phyloP scores from a whole-genome alignment of 306 rosid genomes.

The Begonia peltatifolia region DNA sequence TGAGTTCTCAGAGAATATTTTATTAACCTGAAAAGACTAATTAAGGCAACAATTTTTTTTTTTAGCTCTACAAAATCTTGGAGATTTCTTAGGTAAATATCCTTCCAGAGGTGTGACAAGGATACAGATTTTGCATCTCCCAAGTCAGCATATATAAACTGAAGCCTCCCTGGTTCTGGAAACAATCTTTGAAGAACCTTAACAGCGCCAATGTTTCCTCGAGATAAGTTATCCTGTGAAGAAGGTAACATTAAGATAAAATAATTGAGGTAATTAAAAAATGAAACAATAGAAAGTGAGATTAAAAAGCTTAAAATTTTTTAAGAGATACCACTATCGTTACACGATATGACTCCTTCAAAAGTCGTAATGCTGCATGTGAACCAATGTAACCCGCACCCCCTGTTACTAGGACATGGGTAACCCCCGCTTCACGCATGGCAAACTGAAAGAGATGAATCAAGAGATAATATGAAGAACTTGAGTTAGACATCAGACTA shows the following conservation, averaged over 20 bases:
- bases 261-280: not conserved
- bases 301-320: not conserved
- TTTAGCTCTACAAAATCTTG: not conserved
- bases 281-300: not conserved
- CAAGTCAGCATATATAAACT: conserved; percentile 74
- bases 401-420: conserved; percentile 84
- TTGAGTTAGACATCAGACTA: too few relatives aligned
- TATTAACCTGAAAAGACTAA: conserved; percentile 37
- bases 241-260: not conserved
- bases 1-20: conserved; percentile 76
- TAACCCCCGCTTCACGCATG: conserved; percentile 44
- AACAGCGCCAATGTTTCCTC: conserved; percentile 86
- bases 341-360: conserved; percentile 66
- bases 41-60: not conserved
- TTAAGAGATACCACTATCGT: conserved; percentile 63
- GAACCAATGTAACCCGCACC: conserved; percentile 98
- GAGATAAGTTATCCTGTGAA: conserved; percentile 65
- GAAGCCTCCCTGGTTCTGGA: conserved; percentile 83
- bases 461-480: too few relatives aligned
- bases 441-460: conserved; percentile 35
- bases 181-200: conserved; percentile 57
- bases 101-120: conserved; percentile 9
- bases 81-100: not conserved
- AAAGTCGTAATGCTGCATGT: conserved; percentile 73
- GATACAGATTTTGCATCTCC: conserved; percentile 80